Evolutionary conservation across 2,329 filamentous ascomycete genomes (phyloP), one percentile per base, ranked within the genome.

Genomic region (Cordyceps fumosorosea): DNA sequence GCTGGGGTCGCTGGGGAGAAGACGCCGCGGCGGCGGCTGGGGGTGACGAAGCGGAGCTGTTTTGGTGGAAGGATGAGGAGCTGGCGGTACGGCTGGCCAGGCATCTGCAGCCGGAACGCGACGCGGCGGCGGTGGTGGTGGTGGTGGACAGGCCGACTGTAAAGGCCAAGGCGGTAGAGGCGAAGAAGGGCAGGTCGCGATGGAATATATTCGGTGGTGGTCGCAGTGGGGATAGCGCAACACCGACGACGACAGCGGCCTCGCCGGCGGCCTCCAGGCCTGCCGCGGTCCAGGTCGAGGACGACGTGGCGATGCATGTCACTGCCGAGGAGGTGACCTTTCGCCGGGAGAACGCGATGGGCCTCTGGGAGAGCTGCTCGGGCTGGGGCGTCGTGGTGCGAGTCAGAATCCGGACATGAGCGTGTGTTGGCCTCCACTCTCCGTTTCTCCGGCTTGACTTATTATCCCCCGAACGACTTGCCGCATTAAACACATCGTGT

Each of bases 271-370:
- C 44, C 32, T 42, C 56, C 16, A 26, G 22, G 3, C 18, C 44
- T 10, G 61, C 14, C 24, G 42, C 11, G 22, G 53, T 32, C 60
- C 58, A 8, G 40, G 40, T 5, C 10, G 58, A 64, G 45, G 55
- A 62, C 26, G 63, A 66, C 29, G 70, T 75, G 3, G 69, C 63
- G 34, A 77, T 80, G 73, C 67, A 60, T 4, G 74, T 76, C 1
- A 66, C 67, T n/a, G 74, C 76, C 1, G 72, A 79, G 55, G 73
- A 78, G 64, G 73, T 80, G 2, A 76, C 76, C 0, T 80, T 81
- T 61, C 69, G 78, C 14, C 67, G 66, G 59, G 73, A 79, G 68
- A 81, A 78, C 53, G 75, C 76, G 18, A 71, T 81, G 64, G 78
- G 78, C 0, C 67, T 81, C 1, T 76, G 74, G 71, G 78, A 81